Conservation (phyloP, 331 rosid species). For the Arachis monticola region DNA sequence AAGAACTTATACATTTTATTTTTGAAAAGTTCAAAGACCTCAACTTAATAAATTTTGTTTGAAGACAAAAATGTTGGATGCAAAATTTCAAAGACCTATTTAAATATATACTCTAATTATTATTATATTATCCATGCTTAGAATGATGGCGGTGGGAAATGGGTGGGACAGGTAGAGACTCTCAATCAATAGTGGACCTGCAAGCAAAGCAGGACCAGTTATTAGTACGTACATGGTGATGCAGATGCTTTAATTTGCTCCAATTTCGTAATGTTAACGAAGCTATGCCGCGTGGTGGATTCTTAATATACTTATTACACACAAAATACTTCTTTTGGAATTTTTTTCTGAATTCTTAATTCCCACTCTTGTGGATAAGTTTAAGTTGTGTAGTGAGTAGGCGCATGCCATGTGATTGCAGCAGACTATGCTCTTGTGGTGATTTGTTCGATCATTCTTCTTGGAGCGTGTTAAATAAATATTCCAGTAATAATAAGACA, state of each 20-base stretch:
- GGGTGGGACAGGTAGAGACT: not conserved
- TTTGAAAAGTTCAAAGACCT: no score
- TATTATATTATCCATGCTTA: no score
- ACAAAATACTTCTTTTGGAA: not conserved
- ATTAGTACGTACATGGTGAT: not conserved
- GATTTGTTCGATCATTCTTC: no score
- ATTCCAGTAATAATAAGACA: not conserved
- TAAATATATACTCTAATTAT: no score
- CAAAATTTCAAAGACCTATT: no score
- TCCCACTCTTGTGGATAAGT: not conserved
- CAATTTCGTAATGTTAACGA: not conserved
- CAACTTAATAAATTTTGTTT: no score
- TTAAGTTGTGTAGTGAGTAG: no score
- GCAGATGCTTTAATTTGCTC: constrained; percentile 38
- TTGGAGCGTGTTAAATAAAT: not conserved
- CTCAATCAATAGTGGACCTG: constrained; percentile 27
- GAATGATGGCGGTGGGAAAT: not conserved
- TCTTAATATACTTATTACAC: not conserved
- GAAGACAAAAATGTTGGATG: no score
- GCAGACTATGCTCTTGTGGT: not conserved
- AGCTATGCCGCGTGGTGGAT: constrained; percentile 33
- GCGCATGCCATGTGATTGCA: not conserved
- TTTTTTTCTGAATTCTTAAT: not conserved
- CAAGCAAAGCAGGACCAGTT: constrained; percentile 8
- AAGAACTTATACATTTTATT: no score